These are phyloP conservation scores for Apocynum venetum DNA, from an alignment of 257 asterid genomes.

Conservation along the genomic window DNA sequence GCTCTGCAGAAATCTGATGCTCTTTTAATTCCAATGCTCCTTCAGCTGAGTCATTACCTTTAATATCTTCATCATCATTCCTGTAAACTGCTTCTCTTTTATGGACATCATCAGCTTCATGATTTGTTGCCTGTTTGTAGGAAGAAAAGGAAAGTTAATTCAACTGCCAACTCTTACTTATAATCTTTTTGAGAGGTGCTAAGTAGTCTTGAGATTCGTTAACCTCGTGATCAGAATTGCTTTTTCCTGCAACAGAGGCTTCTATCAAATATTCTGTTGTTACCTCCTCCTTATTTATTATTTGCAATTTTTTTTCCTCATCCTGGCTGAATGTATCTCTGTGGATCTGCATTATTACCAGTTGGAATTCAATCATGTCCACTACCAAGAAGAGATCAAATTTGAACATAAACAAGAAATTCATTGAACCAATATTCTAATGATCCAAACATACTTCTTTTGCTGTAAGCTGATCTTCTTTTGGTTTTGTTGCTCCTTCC, in stretches of 20 bases:
- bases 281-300: neutral
- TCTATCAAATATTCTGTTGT: neutral
- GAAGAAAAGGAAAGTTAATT: too few relatives aligned
- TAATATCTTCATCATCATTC: neutral
- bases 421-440: neutral
- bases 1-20: neutral
- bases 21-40: neutral
- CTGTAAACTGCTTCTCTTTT: neutral
- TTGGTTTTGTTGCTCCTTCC: neutral
- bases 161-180: neutral
- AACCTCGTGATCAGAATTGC: neutral
- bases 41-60: neutral
- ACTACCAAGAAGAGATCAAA: neutral
- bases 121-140: neutral
- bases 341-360: neutral
- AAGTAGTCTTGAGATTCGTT: neutral
- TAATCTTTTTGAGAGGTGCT: neutral
- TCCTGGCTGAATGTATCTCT: neutral
- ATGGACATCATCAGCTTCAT: neutral
- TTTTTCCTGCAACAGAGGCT: neutral
- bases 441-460: neutral
- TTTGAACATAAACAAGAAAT: neutral
- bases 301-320: neutral
- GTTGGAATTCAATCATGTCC: neutral
- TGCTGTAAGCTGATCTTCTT: neutral